phyloP scores from a whole-genome alignment of 345 rosid genomes.

The Rhizophora apiculata region DNA sequence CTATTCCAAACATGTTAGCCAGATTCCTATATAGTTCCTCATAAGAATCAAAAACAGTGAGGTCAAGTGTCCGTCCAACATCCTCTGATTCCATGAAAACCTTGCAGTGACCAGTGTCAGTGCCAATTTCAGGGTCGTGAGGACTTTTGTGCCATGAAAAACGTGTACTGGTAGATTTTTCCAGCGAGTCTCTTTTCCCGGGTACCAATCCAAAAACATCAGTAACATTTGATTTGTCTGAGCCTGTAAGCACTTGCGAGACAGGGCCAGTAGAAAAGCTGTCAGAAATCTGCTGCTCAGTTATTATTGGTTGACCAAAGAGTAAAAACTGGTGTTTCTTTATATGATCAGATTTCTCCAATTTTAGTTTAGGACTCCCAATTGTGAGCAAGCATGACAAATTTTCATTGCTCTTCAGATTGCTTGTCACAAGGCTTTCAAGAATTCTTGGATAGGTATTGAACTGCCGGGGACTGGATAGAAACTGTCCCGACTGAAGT shows the following conservation, averaged over 20 bases:
- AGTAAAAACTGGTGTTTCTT: conserved; percentile 73
- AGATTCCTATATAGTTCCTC: conserved; percentile 67
- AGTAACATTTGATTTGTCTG: conserved; percentile 27
- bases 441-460: conserved; percentile 43
- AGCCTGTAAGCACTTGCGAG: conserved; percentile 30
- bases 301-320: conserved; percentile 83
- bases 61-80: conserved; percentile 81
- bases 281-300: conserved; percentile 56
- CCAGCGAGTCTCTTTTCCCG: conserved; percentile 28
- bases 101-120: conserved; percentile 77
- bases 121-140: conserved; percentile 29
- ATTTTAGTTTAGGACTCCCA: conserved; percentile 50
- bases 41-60: conserved; percentile 65
- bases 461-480: conserved; percentile 49
- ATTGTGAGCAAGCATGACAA: conserved; percentile 75
- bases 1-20: conserved; percentile 72
- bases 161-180: conserved; percentile 32
- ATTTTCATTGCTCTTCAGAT: conserved; percentile 37
- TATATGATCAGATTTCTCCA: conserved; percentile 44
- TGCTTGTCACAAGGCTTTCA: conserved; percentile 34
- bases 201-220: conserved; percentile 28
- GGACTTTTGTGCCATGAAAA: conserved; percentile 49
- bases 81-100: conserved; percentile 92
- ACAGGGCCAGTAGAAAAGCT: conserved; percentile 38
- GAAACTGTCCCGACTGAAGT: conserved; percentile 55